These are phyloP conservation scores for Xylaria sp. DNA, from an alignment of 2,329 filamentous ascomycete species.

Conservation along the genomic window DNA sequence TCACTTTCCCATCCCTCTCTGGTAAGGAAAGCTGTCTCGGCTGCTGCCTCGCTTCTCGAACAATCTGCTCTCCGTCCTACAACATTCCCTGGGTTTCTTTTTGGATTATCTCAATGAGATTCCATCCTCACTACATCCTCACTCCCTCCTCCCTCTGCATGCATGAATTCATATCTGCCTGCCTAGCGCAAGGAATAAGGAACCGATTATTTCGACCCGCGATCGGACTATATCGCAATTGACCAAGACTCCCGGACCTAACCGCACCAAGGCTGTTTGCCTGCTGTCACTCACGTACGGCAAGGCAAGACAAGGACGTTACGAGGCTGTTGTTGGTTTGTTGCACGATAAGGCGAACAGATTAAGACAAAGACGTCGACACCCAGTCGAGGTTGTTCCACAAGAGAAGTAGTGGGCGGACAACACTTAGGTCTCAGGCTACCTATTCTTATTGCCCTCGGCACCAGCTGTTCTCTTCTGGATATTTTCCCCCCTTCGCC, in stretches of 20 bases:
- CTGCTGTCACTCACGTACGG: slow-evolving; percentile 11
- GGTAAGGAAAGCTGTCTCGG: slow-evolving; percentile 23
- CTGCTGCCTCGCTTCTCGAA: slow-evolving; percentile 26
- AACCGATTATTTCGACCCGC: slow-evolving; percentile 20
- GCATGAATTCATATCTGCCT: slow-evolving; percentile 16
- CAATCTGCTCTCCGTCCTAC: slow-evolving; percentile 32
- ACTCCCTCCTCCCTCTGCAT: slow-evolving; percentile 4
- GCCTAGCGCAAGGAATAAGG: slow-evolving; percentile 28
- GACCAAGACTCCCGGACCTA: slow-evolving; percentile 1
- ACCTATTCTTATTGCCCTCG: slow-evolving; percentile 7
- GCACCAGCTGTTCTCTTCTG: neutral
- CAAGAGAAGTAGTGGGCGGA: slow-evolving; percentile 2
- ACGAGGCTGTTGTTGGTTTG: slow-evolving; percentile 32
- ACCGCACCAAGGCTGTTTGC: slow-evolving; percentile 28
- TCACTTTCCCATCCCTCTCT: slow-evolving; percentile 38
- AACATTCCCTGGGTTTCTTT: slow-evolving; percentile 23
- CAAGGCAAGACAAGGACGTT: slow-evolving; percentile 13
- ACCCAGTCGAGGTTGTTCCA: slow-evolving; percentile 14
- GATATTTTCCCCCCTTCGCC: too few relatives aligned
- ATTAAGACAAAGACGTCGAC: slow-evolving; percentile 13
- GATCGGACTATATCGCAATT: slow-evolving; percentile 5
- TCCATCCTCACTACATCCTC: slow-evolving; percentile 1
- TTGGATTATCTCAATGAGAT: slow-evolving; percentile 18
- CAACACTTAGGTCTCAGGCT: slow-evolving; percentile 1
- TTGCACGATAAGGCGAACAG: slow-evolving; percentile 24